Conservation (phyloP, 768 basidiomycete species). For the Lentinula lateritia region DNA sequence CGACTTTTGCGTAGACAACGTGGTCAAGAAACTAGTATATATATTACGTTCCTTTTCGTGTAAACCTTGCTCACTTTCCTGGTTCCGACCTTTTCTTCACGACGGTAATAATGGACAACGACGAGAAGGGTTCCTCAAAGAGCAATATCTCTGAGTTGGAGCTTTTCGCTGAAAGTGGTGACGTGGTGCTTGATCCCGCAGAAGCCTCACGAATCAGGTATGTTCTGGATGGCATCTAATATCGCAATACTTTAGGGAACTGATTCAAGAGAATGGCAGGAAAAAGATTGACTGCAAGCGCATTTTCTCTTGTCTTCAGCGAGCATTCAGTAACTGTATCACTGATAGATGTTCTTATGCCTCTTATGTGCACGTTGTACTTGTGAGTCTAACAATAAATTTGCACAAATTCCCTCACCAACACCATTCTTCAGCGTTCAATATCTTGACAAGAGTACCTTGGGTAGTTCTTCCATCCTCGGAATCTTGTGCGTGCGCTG, state of each 20-base stretch:
- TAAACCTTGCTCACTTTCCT: not conserved
- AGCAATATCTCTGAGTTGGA: not conserved
- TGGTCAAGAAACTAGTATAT: not conserved
- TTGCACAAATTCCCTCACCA: not conserved
- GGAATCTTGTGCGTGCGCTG: slow-evolving; percentile 50
- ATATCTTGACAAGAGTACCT: slow-evolving; percentile 74
- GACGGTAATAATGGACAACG: not conserved
- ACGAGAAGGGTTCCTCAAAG: not conserved
- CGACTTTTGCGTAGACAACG: not conserved
- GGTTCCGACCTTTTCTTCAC: not conserved
- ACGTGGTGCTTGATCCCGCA: slow-evolving; percentile 35
- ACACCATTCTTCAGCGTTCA: slow-evolving; percentile 51
- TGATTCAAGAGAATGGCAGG: slow-evolving; percentile 15
- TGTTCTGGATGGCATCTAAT: slow-evolving; percentile 4
- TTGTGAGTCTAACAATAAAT: slow-evolving; percentile 29
- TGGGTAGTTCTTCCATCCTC: slow-evolving; percentile 62
- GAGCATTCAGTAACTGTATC: slow-evolving; percentile 42
- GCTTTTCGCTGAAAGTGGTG: not conserved
- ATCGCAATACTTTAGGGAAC: not conserved
- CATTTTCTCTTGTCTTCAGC: slow-evolving; percentile 67
- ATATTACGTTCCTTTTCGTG: not conserved
- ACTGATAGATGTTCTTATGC: not conserved
- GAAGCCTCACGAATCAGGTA: slow-evolving; percentile 51
- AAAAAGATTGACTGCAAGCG: slow-evolving; percentile 51
- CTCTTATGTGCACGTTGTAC: slow-evolving; percentile 40